Conservation (phyloP, 371 early-diverging fungal species). For the Apophysomyces trapeziformis region DNA sequence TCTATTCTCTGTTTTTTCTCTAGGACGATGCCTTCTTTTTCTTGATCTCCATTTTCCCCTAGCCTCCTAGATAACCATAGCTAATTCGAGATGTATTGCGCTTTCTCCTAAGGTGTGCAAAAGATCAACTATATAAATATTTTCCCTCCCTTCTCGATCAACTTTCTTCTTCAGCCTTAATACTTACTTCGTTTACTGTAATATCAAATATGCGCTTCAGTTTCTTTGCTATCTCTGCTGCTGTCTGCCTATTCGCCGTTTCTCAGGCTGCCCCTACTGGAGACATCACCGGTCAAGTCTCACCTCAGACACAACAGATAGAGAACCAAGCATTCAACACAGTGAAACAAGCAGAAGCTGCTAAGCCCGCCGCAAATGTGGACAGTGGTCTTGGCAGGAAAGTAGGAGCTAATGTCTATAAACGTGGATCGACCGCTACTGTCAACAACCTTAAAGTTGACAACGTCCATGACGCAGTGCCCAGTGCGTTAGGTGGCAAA, state of each 20-base stretch:
- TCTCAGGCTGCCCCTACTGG: conserved; percentile 20
- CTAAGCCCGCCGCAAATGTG: background rate
- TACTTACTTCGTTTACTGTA: background rate
- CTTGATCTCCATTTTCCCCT: background rate
- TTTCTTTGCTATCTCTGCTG: conserved; percentile 19
- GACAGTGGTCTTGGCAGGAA: background rate
- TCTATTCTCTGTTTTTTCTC: background rate
- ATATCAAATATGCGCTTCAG: conserved; percentile 18
- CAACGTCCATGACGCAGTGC: background rate
- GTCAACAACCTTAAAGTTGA: background rate
- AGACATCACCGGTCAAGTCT: background rate
- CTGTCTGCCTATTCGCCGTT: conserved; percentile 13
- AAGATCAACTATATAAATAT: background rate
- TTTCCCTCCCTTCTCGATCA: background rate
- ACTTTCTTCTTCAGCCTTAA: too few relatives aligned
- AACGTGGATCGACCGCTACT: background rate
- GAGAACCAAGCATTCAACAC: background rate
- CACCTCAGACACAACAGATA: background rate
- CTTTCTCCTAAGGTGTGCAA: background rate
- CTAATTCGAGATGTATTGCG: background rate
- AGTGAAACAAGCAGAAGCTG: background rate
- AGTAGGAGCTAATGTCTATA: background rate
- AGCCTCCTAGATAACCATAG: background rate
- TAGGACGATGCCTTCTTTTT: background rate
- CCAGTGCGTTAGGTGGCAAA: background rate